phyloP scores from a whole-genome alignment of 495 filamentous ascomycete species.

The Penicillium silybi region DNA sequence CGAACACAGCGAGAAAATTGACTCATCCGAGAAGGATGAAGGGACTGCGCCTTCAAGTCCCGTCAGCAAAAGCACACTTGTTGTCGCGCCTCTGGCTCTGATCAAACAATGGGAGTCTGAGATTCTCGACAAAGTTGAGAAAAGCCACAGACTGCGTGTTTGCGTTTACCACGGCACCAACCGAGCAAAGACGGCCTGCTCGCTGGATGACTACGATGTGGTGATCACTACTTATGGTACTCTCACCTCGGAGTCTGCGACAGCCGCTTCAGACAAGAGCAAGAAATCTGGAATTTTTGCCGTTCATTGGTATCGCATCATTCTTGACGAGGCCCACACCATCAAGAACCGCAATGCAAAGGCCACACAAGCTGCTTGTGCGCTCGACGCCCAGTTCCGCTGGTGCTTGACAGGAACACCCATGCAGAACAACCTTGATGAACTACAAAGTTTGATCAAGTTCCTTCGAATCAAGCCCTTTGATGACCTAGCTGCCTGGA shows the following conservation, averaged over 20 bases:
- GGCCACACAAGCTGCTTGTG: conserved; percentile 80
- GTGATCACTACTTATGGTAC: conserved; percentile 98
- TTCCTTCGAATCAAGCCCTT: conserved; percentile 93
- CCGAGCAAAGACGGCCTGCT: conserved; percentile 70
- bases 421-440: conserved; percentile 97
- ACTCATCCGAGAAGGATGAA: conserved; percentile 16
- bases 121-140: conserved; percentile 71
- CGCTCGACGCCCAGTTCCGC: conserved; percentile 74
- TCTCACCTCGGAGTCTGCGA: conserved; percentile 78
- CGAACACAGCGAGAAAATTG: conserved; percentile 34
- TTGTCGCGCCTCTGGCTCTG: conserved; percentile 90
- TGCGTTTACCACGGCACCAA: conserved; percentile 85
- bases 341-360: conserved; percentile 99
- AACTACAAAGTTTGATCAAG: conserved; percentile 86
- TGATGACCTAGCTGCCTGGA: conserved; percentile 76
- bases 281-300: conserved; percentile 82
- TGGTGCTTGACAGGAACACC: conserved; percentile 97
- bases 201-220: conserved; percentile 82
- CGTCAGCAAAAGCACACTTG: conserved; percentile 75
- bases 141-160: conserved; percentile 66
- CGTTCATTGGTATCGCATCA: conserved; percentile 89
- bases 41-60: conserved; percentile 49
- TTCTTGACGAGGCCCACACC: conserved; percentile 93
- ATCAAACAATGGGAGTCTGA: conserved; percentile 98
- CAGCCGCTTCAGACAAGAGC: conserved; percentile 51